A percentile compares a stretch with the other conserved stretches of the same genome.
Conservation (phyloP, 768 basidiomycete species). For the Lyophyllum decastes region DNA sequence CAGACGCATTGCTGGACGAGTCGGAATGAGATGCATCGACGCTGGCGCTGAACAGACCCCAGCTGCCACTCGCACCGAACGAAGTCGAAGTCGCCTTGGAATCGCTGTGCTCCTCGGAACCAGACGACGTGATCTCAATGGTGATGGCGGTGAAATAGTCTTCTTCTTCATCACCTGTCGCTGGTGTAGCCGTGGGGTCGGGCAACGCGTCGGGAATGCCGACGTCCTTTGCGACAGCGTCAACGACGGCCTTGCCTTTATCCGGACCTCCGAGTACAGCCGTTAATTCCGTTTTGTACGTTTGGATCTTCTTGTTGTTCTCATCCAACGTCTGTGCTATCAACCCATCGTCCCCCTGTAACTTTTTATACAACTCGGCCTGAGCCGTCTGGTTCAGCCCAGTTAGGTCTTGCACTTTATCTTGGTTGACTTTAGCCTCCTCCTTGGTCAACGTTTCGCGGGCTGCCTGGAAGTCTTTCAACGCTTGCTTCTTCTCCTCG, state of each 20-base stretch:
- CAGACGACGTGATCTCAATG: not conserved
- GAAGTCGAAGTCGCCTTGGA: not conserved
- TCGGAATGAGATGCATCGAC: not conserved
- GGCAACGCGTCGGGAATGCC: not conserved
- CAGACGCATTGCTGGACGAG: not conserved
- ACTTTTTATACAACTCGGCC: not conserved
- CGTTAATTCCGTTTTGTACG: no score
- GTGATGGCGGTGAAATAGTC: slow-evolving; percentile 8
- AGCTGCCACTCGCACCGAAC: not conserved
- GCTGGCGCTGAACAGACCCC: not conserved
- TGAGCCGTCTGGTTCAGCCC: not conserved
- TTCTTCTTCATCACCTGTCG: not conserved
- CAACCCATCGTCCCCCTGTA: not conserved
- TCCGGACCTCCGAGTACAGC: no score
- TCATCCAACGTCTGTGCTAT: not conserved
- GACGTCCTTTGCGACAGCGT: not conserved
- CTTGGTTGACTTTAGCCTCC: not conserved
- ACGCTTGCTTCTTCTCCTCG: not conserved
- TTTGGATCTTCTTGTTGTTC: no score
- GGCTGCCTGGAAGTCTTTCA: not conserved
- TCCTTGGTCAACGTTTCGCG: not conserved
- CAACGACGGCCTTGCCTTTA: no score
- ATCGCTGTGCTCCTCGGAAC: not conserved
- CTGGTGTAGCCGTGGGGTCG: not conserved
- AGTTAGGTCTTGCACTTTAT: not conserved